A percentile compares a stretch with the other conserved stretches of the same genome.
Conservation (phyloP, 805 yeast genomes). For the Saccharomyces eubayanus region DNA sequence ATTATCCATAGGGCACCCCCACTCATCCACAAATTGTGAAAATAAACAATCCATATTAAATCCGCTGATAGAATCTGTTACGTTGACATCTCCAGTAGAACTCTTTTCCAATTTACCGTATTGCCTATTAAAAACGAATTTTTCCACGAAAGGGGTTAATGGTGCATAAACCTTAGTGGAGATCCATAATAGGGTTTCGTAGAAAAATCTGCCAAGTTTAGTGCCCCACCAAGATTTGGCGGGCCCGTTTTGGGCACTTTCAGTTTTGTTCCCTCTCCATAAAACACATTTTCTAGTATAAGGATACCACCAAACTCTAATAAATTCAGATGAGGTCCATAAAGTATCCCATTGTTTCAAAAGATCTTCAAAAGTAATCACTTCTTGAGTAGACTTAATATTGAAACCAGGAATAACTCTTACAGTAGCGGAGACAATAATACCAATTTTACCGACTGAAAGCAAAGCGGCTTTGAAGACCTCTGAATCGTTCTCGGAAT, state of each 20-base stretch:
- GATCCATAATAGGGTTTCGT: conserved; percentile 71
- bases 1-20: conserved; percentile 84
- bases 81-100: conserved; percentile 52
- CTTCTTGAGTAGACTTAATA: conserved; percentile 71
- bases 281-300: conserved; percentile 76
- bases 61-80: conserved; percentile 76
- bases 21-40: conserved; percentile 89
- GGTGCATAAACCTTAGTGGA: conserved; percentile 66
- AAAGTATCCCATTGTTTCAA: conserved; percentile 64
- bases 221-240: conserved; percentile 83
- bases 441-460: conserved; percentile 86
- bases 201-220: conserved; percentile 63
- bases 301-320: conserved; percentile 97
- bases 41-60: conserved; percentile 93
- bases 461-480: conserved; percentile 75
- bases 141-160: conserved; percentile 77
- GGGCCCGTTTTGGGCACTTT: conserved; percentile 53
- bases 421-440: conserved; percentile 76
- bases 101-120: conserved; percentile 67
- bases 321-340: conserved; percentile 86
- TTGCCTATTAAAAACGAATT: conserved; percentile 76
- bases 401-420: conserved; percentile 80
- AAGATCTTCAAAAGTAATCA: conserved; percentile 67
- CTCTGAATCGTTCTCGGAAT: conserved; percentile 49
- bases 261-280: conserved; percentile 83